Conservation (phyloP, 305 asterid genomes). For the Solanum chacoense region DNA sequence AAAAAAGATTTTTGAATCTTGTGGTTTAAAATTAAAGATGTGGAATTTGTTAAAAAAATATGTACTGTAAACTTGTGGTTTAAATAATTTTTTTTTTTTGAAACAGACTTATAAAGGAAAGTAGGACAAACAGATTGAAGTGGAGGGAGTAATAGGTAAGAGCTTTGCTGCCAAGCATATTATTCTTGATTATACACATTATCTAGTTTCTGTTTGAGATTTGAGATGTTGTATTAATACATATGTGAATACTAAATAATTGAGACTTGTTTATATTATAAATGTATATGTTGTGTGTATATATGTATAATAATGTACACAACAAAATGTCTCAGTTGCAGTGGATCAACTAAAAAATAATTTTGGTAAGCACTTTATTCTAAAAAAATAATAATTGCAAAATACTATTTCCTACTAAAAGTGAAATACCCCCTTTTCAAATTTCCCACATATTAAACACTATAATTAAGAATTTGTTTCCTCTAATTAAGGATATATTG, state of each 20-base stretch:
- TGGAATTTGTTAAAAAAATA: not conserved
- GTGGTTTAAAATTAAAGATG: not conserved
- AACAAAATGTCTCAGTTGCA: not conserved
- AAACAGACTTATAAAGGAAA: not conserved
- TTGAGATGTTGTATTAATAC: not conserved
- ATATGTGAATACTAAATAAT: not conserved
- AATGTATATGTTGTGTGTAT: too few species aligned
- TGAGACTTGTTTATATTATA: too few species aligned
- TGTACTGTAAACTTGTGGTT: not conserved
- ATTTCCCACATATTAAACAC: not conserved
- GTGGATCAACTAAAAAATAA: not conserved
- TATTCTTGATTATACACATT: not conserved
- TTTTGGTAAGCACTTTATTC: not conserved
- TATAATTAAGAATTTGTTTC: not conserved
- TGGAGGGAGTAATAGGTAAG: not conserved
- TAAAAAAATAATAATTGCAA: not conserved
- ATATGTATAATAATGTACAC: not conserved
- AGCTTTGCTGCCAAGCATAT: not conserved
- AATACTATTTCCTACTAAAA: not conserved
- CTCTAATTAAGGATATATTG: not conserved
- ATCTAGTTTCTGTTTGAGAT: not conserved
- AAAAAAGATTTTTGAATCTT: not conserved
- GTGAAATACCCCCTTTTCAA: not conserved
- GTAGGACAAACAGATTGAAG: not conserved
- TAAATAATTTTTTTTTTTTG: not conserved